Conservation (phyloP, 306 rosid genomes). For the Corylus avellana region DNA sequence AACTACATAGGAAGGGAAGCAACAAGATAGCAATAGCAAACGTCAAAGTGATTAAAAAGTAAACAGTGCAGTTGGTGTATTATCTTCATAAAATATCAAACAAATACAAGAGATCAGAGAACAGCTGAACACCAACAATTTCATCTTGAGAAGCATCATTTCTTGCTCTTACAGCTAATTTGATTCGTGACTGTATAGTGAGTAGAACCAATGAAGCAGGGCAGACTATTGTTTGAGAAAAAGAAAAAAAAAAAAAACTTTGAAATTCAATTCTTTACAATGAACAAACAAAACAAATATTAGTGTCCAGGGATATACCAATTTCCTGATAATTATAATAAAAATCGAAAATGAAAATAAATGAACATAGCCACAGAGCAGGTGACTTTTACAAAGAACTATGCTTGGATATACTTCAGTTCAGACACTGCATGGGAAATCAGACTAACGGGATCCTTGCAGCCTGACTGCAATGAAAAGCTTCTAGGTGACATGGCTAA, state of each 20-base stretch:
- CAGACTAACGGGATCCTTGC: constrained; percentile 22
- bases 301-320: constrained; percentile 3
- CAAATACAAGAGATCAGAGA: neutral
- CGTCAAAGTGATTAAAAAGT: neutral
- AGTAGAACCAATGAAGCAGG: neutral
- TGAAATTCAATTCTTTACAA: constrained; percentile 34
- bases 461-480: constrained; percentile 8
- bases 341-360: neutral
- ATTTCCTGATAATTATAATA: constrained; percentile 17
- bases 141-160: neutral
- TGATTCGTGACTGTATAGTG: neutral
- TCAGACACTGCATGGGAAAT: constrained; percentile 13
- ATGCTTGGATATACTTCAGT: constrained; percentile 24
- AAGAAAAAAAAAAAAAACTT: constrained; percentile 9
- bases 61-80: neutral
- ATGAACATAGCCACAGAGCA: neutral
- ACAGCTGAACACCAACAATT: neutral
- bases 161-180: neutral
- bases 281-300: constrained; percentile 19
- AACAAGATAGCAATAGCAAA: neutral
- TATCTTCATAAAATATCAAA: neutral
- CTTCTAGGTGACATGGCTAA: constrained; percentile 8
- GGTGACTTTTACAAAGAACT: constrained; percentile 12
- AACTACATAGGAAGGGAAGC: no score
- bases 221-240: constrained; percentile 3